phyloP scores from a whole-genome alignment of 805 yeast species.

The Lachancea lanzarotensis region DNA sequence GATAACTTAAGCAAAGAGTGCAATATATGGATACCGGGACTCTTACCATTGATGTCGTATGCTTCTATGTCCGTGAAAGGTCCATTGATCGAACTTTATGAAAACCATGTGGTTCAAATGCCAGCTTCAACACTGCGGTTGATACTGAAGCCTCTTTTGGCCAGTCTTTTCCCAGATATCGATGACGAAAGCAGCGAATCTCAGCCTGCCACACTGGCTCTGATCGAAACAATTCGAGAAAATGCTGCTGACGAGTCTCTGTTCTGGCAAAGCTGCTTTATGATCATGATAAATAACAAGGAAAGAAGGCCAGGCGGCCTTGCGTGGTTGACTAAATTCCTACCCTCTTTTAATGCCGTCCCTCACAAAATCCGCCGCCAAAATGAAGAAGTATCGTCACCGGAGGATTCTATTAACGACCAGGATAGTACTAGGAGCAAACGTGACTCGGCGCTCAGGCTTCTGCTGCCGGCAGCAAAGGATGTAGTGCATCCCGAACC shows the following conservation, averaged over 20 bases:
- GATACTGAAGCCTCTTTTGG: constrained; percentile 60
- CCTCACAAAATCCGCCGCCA: constrained; percentile 22
- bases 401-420: not conserved
- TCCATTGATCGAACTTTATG: constrained; percentile 57
- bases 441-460: constrained; percentile 30
- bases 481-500: constrained; percentile 70
- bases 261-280: constrained; percentile 81
- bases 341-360: constrained; percentile 53
- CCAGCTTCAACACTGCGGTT: constrained; percentile 44
- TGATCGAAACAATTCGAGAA: constrained; percentile 54
- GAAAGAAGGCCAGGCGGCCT: constrained; percentile 82
- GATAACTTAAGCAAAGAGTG: constrained; percentile 49
- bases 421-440: constrained; percentile 21
- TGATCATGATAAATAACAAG: constrained; percentile 67
- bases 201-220: constrained; percentile 50
- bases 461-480: constrained; percentile 44
- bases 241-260: constrained; percentile 59
- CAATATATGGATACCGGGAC: constrained; percentile 85
- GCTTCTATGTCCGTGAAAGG: constrained; percentile 89
- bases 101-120: constrained; percentile 46
- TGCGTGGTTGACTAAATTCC: constrained; percentile 53
- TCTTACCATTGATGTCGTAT: constrained; percentile 81
- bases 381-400: constrained; percentile 8
- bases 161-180: constrained; percentile 76
- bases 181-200: constrained; percentile 91